Evolutionary conservation across 2,329 filamentous ascomycete species (phyloP).

Genomic region (Penicillium sp.): DNA sequence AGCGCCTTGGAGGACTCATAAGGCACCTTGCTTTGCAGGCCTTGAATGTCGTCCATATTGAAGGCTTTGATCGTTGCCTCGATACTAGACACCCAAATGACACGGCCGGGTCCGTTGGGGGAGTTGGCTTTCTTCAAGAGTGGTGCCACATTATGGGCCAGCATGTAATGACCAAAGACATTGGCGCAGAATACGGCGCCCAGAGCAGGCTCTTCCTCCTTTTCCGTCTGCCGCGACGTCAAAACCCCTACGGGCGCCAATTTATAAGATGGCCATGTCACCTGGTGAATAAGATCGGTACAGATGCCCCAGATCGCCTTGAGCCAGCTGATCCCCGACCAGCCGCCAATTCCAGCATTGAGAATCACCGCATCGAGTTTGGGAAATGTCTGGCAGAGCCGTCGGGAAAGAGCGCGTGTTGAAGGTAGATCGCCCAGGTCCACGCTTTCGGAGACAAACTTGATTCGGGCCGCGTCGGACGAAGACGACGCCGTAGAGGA

Average conservation of each 20-base stretch:
- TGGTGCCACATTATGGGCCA: constrained; percentile 72
- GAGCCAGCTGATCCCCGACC: constrained; percentile 70
- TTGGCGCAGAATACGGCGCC: constrained; percentile 87
- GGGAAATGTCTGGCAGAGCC: constrained; percentile 50
- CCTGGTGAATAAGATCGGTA: constrained; percentile 59
- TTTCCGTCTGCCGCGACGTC: constrained; percentile 46
- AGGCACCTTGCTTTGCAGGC: constrained; percentile 53
- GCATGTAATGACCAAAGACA: constrained; percentile 89
- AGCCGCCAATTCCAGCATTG: constrained; percentile 86
- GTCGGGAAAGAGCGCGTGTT: constrained; percentile 49
- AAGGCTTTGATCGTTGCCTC: constrained; percentile 60
- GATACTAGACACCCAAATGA: constrained; percentile 83
- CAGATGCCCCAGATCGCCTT: constrained; percentile 52
- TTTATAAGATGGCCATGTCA: constrained; percentile 76
- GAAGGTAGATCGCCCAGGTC: constrained; percentile 54
- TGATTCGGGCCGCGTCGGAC: constrained; percentile 40
- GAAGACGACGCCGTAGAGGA: constrained; percentile 32
- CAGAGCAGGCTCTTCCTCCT: constrained; percentile 52
- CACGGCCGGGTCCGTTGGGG: constrained; percentile 50
- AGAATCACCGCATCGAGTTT: constrained; percentile 73
- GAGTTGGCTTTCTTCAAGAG: constrained; percentile 54
- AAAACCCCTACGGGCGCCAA: constrained; percentile 52
- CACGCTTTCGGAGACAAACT: constrained; percentile 51
- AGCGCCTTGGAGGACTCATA: constrained; percentile 88
- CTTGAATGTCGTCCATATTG: constrained; percentile 68